These are phyloP conservation scores for Aspergillus fumigatus DNA, from an alignment of 2,329 filamentous ascomycete species.

Conservation along the genomic window DNA sequence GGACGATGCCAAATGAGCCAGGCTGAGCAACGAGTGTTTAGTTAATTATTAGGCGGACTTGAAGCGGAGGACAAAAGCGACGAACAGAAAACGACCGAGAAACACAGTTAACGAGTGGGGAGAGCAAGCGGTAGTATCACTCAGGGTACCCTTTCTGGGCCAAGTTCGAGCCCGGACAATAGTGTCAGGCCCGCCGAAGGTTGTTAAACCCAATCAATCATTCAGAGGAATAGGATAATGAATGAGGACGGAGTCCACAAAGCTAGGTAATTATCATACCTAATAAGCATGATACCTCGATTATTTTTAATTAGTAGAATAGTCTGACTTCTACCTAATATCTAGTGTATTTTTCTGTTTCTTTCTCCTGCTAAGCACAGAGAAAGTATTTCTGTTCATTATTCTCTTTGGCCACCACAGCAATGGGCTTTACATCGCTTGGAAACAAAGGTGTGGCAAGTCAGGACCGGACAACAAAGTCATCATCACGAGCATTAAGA, in stretches of 20 bases:
- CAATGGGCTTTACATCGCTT: not conserved
- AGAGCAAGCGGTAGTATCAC: slow-evolving; percentile 18
- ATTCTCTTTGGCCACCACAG: not conserved
- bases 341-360: not conserved
- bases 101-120: slow-evolving; percentile 8
- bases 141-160: slow-evolving; percentile 17
- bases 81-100: slow-evolving; percentile 4
- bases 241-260: not conserved
- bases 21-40: slow-evolving; percentile 5
- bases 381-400: not conserved
- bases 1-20: slow-evolving; percentile 24
- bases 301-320: not conserved
- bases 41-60: slow-evolving; percentile 19
- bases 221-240: not conserved
- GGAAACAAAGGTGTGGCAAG: not conserved
- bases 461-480: not conserved
- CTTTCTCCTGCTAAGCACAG: not conserved
- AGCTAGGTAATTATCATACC: slow-evolving; percentile 7
- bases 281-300: not conserved
- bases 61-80: slow-evolving; percentile 14
- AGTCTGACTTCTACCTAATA: not conserved
- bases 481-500: not conserved
- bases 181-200: slow-evolving; percentile 10
- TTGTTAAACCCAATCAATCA: slow-evolving; percentile 1
- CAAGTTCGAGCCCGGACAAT: slow-evolving; percentile 3